phyloP scores from a whole-genome alignment of 345 rosid genomes.

The Limnanthes douglasii region DNA sequence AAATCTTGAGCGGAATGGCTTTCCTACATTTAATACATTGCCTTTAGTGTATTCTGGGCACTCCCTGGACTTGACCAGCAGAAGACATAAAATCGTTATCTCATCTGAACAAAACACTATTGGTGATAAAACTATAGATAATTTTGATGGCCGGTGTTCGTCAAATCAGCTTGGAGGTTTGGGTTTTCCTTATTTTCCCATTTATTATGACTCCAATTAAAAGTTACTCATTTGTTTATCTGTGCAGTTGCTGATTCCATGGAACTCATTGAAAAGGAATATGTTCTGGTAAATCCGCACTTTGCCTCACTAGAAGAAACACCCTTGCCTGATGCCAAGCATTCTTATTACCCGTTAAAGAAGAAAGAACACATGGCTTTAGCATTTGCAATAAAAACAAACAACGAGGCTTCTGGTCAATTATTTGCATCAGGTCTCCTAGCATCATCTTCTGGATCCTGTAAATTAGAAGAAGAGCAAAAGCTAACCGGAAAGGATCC shows the following conservation, averaged over 20 bases:
- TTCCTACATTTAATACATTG: slow-evolving; percentile 7
- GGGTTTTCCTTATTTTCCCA: slow-evolving; percentile 4
- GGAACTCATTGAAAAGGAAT: slow-evolving; percentile 62
- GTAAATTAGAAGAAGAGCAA: slow-evolving; percentile 32
- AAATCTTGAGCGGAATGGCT: slow-evolving; percentile 10
- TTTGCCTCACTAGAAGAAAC: slow-evolving; percentile 31
- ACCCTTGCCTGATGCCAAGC: slow-evolving; percentile 33
- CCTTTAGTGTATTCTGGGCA: slow-evolving; percentile 13
- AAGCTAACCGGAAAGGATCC: slow-evolving; percentile 36
- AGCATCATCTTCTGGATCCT: slow-evolving; percentile 16
- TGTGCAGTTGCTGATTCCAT: slow-evolving; percentile 33
- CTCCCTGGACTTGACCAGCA: slow-evolving; percentile 3
- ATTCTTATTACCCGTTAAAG: slow-evolving; percentile 19
- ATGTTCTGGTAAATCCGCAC: slow-evolving; percentile 51
- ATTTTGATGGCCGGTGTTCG: slow-evolving; percentile 19
- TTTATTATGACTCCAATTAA: slow-evolving; percentile 1
- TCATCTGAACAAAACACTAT: slow-evolving; percentile 14
- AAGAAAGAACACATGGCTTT: slow-evolving; percentile 17
- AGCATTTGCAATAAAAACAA: slow-evolving; percentile 17
- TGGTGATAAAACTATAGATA: slow-evolving; percentile 18
- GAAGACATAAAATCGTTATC: slow-evolving; percentile 10
- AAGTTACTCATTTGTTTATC: slow-evolving; percentile 10
- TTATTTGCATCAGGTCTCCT: slow-evolving; percentile 13
- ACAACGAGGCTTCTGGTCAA: slow-evolving; percentile 11
- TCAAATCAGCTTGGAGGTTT: slow-evolving; percentile 30